phyloP scores from a whole-genome alignment of 2,329 filamentous ascomycete genomes.

The Fusarium sp. region DNA sequence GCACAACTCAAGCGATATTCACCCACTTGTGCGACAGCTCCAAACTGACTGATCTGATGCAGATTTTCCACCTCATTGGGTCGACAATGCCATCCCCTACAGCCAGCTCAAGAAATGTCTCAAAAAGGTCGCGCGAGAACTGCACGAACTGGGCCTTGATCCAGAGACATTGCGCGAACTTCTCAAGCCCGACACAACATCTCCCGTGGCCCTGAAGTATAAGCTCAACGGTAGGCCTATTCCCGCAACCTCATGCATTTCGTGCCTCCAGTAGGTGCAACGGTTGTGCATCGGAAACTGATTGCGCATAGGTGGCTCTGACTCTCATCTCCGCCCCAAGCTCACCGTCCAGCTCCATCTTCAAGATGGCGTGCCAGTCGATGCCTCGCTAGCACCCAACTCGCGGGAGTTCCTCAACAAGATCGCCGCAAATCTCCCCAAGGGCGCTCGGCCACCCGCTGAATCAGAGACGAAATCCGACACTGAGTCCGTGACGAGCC shows the following conservation, averaged over 20 bases:
- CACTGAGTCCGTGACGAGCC: conserved; percentile 4
- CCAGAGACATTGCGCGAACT: conserved; percentile 76
- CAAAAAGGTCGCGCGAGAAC: conserved; percentile 80
- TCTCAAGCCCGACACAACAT: conserved; percentile 63
- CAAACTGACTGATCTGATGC: conserved; percentile 2
- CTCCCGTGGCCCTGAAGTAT: conserved; percentile 64
- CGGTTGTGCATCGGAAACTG: conserved; percentile 17
- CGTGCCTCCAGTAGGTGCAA: conserved; percentile 5
- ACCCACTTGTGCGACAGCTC: not conserved
- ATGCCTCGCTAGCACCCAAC: conserved; percentile 74
- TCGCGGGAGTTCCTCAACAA: conserved; percentile 73
- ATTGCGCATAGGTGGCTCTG: conserved; percentile 48
- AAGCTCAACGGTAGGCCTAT: conserved; percentile 60
- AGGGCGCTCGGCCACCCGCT: conserved; percentile 14
- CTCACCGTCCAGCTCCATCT: conserved; percentile 77
- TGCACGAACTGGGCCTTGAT: conserved; percentile 78
- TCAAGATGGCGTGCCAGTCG: conserved; percentile 73
- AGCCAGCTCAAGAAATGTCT: conserved; percentile 89
- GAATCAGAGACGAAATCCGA: conserved; percentile 13
- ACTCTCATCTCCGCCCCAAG: conserved; percentile 71
- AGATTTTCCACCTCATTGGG: conserved; percentile 79
- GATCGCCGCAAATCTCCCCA: conserved; percentile 61
- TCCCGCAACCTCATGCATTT: not conserved
- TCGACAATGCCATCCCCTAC: conserved; percentile 84
- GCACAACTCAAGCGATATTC: not conserved